phyloP scores from a whole-genome alignment of 2,329 filamentous ascomycete species.

The Pseudogymnoascus sp. region DNA sequence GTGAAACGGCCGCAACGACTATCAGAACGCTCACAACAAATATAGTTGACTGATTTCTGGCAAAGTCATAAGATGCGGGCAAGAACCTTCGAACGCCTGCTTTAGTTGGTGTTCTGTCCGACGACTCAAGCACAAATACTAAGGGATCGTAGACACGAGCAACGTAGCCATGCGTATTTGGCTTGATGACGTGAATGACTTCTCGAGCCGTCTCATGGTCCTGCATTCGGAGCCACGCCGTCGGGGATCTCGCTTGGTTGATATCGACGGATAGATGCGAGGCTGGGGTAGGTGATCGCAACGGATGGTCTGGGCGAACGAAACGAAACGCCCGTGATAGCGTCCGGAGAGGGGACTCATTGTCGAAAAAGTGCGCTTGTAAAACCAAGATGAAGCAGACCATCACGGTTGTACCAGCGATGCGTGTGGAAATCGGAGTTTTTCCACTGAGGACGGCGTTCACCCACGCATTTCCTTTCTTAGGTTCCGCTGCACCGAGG shows the following conservation, averaged over 20 bases:
- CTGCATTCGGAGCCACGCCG: slow-evolving; percentile 67
- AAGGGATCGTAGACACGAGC: slow-evolving; percentile 67
- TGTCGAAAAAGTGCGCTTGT: slow-evolving; percentile 70
- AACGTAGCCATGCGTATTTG: slow-evolving; percentile 60
- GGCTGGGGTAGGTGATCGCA: slow-evolving; percentile 21
- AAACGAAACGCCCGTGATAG: slow-evolving; percentile 29
- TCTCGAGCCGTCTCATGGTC: slow-evolving; percentile 72
- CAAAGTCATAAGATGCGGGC: slow-evolving; percentile 58
- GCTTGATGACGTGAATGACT: slow-evolving; percentile 67
- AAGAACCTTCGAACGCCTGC: slow-evolving; percentile 40
- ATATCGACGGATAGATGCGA: slow-evolving; percentile 47
- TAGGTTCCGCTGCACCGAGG: slow-evolving; percentile 27
- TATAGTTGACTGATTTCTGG: slow-evolving; percentile 46
- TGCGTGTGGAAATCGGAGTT: slow-evolving; percentile 59
- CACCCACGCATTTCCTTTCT: slow-evolving; percentile 42
- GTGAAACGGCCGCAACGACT: slow-evolving; percentile 52
- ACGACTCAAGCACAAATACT: slow-evolving; percentile 60
- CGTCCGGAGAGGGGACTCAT: slow-evolving; percentile 37
- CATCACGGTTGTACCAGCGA: slow-evolving; percentile 66
- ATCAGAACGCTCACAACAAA: slow-evolving; percentile 57
- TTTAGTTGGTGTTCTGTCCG: slow-evolving; percentile 50
- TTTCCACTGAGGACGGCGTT: slow-evolving; percentile 55
- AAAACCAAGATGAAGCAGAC: slow-evolving; percentile 63
- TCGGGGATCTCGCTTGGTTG: slow-evolving; percentile 67
- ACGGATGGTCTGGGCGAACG: slow-evolving; percentile 10